These are phyloP conservation scores for Fusarium temperatum DNA, from an alignment of 2,329 filamentous ascomycete species.

Conservation along the genomic window DNA sequence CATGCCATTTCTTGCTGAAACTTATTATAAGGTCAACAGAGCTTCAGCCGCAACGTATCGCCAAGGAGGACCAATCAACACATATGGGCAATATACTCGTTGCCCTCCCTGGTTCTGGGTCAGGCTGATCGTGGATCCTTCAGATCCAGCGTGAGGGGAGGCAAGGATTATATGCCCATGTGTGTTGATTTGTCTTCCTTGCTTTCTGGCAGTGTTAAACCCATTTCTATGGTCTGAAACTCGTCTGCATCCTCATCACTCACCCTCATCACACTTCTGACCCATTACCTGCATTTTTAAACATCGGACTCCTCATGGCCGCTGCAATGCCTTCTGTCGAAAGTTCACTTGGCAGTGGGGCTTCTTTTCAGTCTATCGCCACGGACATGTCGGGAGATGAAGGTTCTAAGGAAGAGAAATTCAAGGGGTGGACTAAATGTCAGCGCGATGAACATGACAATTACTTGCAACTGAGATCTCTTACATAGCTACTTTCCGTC, in stretches of 20 bases:
- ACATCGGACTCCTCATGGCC: no score
- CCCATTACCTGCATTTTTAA: no score
- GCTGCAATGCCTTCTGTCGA: no score
- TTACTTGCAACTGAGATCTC: no score
- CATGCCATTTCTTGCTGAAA: fast-evolving
- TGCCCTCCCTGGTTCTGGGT: neutral
- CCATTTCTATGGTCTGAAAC: no score
- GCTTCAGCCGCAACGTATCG: fast-evolving
- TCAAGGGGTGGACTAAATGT: no score
- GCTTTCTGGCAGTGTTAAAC: no score
- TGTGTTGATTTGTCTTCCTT: neutral
- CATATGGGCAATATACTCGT: neutral
- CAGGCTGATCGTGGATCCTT: neutral
- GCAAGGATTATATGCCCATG: neutral
- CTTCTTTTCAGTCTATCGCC: no score
- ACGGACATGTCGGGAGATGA: fast-evolving
- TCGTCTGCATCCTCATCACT: neutral
- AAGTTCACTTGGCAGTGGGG: no score
- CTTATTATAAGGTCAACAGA: neutral
- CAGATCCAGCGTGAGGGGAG: neutral
- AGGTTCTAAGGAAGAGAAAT: fast-evolving
- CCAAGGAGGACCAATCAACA: neutral
- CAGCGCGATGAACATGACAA: no score
- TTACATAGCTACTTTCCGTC: neutral
- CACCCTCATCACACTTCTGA: neutral